Evolutionary conservation across 2,329 filamentous ascomycete species (phyloP).

Genomic region (Colletotrichum sp.): DNA sequence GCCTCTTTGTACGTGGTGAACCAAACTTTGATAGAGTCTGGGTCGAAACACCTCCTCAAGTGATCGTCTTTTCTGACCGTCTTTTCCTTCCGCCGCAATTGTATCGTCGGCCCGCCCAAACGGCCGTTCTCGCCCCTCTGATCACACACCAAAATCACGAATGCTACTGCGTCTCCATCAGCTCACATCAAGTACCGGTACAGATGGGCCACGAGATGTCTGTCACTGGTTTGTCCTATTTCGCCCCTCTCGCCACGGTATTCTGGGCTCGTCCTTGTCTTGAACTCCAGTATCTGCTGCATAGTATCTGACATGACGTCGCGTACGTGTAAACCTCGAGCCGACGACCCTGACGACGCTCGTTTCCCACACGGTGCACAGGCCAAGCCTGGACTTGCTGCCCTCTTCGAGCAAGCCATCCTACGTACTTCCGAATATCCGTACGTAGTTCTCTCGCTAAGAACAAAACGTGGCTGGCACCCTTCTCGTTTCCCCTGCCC

Average conservation of each 20-base stretch:
- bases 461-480: background rate
- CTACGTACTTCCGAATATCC: background rate
- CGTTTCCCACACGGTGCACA: background rate
- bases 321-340: background rate
- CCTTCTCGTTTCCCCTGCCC: background rate
- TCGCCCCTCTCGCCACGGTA: background rate
- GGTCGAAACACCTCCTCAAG: background rate
- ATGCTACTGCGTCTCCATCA: background rate
- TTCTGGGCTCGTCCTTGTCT: background rate
- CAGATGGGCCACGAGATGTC: background rate
- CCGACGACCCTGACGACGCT: background rate
- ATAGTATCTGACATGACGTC: background rate
- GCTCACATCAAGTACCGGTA: background rate
- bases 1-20: background rate
- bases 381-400: background rate
- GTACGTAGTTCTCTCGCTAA: background rate
- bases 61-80: background rate
- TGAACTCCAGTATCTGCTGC: background rate
- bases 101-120: background rate
- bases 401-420: background rate
- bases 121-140: background rate
- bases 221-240: background rate
- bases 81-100: background rate
- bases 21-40: background rate
- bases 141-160: background rate